Conservation (phyloP, 2,329 filamentous ascomycete species). For the Hymenoscyphus linearis region DNA sequence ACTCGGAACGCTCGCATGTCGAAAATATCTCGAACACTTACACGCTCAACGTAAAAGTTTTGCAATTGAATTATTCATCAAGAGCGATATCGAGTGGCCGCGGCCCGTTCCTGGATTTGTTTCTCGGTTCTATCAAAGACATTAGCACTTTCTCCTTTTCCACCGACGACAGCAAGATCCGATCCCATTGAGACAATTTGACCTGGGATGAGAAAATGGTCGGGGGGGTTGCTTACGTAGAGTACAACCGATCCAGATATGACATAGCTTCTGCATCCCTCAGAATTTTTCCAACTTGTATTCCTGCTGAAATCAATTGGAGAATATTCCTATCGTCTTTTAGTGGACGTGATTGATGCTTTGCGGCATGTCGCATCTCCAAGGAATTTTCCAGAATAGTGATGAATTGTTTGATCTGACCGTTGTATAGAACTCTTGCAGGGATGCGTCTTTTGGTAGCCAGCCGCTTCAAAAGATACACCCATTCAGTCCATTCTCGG, state of each 20-base stretch:
- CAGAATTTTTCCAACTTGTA: conserved; percentile 81
- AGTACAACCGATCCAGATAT: conserved; percentile 73
- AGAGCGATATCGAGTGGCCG: conserved; percentile 28
- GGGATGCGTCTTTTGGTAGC: conserved; percentile 84
- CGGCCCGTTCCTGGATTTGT: conserved; percentile 64
- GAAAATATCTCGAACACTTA: conserved; percentile 9
- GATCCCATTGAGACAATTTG: too few relatives aligned
- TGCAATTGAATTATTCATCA: conserved; percentile 17
- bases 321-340: conserved; percentile 88
- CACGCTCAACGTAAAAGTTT: conserved; percentile 20
- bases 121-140: conserved; percentile 52
- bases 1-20: conserved; percentile 4
- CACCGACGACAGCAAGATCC: too few relatives aligned
- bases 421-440: conserved; percentile 77
- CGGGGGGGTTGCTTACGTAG: conserved; percentile 39
- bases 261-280: conserved; percentile 82
- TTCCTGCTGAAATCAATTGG: conserved; percentile 79
- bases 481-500: conserved; percentile 89
- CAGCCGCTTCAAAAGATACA: conserved; percentile 77
- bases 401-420: conserved; percentile 87
- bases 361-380: conserved; percentile 81
- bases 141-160: not conserved
- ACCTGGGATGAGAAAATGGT: not conserved
- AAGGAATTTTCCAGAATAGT: conserved; percentile 84
- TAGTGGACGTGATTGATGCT: conserved; percentile 74